These are phyloP conservation scores for Lentithecium fluviatile DNA, from an alignment of 495 filamentous ascomycete genomes.

Conservation along the genomic window DNA sequence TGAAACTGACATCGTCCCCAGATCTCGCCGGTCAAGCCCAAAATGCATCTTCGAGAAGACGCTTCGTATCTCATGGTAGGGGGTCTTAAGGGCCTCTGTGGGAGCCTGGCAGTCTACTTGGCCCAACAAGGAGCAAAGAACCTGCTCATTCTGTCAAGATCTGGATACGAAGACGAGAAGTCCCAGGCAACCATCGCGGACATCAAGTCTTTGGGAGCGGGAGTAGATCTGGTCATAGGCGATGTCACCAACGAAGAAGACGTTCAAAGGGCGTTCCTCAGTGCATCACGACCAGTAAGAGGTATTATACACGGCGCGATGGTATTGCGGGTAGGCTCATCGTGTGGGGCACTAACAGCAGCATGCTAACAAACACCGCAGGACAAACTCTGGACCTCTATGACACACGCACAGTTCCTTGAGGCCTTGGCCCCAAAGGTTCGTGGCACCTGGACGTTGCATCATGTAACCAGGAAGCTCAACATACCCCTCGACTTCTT, in stretches of 20 bases:
- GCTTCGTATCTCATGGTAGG: slow-evolving; percentile 3
- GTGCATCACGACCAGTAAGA: background rate
- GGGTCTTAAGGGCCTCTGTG: slow-evolving; percentile 2
- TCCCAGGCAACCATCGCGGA: background rate
- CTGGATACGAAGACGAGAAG: background rate
- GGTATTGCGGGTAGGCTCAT: background rate
- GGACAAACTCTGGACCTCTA: background rate
- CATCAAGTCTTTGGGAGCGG: background rate
- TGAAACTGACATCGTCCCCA: no score
- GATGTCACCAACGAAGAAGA: background rate
- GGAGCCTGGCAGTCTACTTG: slow-evolving; percentile 1
- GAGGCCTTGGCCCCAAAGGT: background rate
- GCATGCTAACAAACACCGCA: background rate
- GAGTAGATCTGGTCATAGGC: background rate
- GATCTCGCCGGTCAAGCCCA: no score
- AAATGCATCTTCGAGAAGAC: no score
- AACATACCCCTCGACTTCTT: slow-evolving; percentile 4
- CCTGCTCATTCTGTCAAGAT: background rate
- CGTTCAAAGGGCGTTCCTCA: background rate
- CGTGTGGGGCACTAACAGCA: background rate
- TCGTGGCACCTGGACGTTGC: background rate
- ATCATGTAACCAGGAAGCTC: background rate
- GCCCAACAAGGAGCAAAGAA: background rate
- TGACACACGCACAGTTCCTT: background rate
- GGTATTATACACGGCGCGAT: background rate